Percentiles rank a stretch among this genome's conserved stretches.
Evolutionary conservation across 2,329 filamentous ascomycete genomes (phyloP).

Genomic region (Helotiales sp.): DNA sequence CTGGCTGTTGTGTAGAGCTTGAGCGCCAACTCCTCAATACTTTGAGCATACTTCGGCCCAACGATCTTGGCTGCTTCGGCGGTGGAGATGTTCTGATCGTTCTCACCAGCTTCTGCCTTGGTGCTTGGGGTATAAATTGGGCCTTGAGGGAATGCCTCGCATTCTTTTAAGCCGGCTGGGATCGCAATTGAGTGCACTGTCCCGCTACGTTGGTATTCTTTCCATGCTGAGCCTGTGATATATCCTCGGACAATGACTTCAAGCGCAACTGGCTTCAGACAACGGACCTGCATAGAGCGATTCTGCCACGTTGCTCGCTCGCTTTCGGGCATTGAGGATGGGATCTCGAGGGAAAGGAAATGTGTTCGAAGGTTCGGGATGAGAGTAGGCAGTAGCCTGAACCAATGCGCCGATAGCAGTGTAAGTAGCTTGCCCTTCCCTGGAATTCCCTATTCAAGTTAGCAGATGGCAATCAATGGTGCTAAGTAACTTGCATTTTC

Average conservation of each 20-base stretch:
- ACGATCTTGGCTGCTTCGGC: constrained; percentile 49
- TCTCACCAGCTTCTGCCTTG: constrained; percentile 65
- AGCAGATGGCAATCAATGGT: constrained; percentile 39
- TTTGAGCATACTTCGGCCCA: constrained; percentile 57
- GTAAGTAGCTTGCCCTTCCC: constrained; percentile 68
- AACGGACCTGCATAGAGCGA: constrained; percentile 66
- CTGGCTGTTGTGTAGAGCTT: constrained; percentile 58
- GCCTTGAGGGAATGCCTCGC: constrained; percentile 56
- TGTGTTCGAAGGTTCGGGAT: constrained; percentile 63
- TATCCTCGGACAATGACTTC: constrained; percentile 74
- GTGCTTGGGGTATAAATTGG: constrained; percentile 69
- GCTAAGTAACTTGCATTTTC: constrained; percentile 63
- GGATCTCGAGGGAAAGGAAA: constrained; percentile 59
- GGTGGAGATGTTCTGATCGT: constrained; percentile 70
- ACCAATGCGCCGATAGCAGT: constrained; percentile 68
- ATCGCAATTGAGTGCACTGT: constrained; percentile 67
- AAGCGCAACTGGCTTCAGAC: constrained; percentile 63
- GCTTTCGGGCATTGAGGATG: constrained; percentile 35
- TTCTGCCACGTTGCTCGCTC: constrained; percentile 46
- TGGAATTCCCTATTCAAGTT: constrained; percentile 57
- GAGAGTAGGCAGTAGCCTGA: constrained; percentile 55
- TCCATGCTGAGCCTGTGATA: constrained; percentile 72
- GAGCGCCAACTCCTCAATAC: constrained; percentile 58
- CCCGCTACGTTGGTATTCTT: constrained; percentile 62
- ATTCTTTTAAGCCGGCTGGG: constrained; percentile 58